Evolutionary conservation across 2,329 filamentous ascomycete species (phyloP).

Genomic region (Alternaria consortialis): DNA sequence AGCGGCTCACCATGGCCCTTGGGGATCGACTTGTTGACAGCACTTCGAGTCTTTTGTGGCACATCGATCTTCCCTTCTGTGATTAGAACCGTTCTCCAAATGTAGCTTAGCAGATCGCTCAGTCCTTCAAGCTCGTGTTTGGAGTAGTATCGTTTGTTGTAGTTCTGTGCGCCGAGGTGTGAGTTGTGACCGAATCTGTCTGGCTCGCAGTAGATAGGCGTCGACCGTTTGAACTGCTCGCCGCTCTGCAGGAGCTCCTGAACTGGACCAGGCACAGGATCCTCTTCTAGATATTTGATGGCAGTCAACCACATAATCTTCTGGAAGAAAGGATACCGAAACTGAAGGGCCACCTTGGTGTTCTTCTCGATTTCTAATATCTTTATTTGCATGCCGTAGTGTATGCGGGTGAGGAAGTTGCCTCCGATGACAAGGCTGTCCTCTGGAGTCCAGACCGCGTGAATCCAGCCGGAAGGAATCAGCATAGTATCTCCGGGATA

Average conservation of each 20-base stretch:
- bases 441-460: conserved; percentile 75
- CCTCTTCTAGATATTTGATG: conserved; percentile 70
- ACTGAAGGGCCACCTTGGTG: conserved; percentile 71
- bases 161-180: conserved; percentile 61
- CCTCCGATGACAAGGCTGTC: conserved; percentile 76
- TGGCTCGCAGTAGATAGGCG: conserved; percentile 67
- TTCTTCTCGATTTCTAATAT: conserved; percentile 72
- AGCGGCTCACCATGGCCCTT: conserved; percentile 69
- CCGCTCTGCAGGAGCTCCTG: conserved; percentile 65
- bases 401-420: conserved; percentile 72
- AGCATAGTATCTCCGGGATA: conserved; percentile 74
- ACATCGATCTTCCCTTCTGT: conserved; percentile 69
- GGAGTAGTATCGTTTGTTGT: conserved; percentile 69
- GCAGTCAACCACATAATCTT: conserved; percentile 74
- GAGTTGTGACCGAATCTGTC: conserved; percentile 63
- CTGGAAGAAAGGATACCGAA: conserved; percentile 74
- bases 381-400: conserved; percentile 72
- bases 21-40: conserved; percentile 69
- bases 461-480: conserved; percentile 76
- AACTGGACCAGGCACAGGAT: conserved; percentile 68
- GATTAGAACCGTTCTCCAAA: conserved; percentile 70
- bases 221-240: conserved; percentile 63
- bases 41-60: conserved; percentile 65
- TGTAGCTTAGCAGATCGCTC: conserved; percentile 66
- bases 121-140: conserved; percentile 69